Evolutionary conservation across 495 filamentous ascomycete genomes (phyloP), one percentile per base, ranked within the genome.

Genomic region (Penicillium macrosclerotiorum): DNA sequence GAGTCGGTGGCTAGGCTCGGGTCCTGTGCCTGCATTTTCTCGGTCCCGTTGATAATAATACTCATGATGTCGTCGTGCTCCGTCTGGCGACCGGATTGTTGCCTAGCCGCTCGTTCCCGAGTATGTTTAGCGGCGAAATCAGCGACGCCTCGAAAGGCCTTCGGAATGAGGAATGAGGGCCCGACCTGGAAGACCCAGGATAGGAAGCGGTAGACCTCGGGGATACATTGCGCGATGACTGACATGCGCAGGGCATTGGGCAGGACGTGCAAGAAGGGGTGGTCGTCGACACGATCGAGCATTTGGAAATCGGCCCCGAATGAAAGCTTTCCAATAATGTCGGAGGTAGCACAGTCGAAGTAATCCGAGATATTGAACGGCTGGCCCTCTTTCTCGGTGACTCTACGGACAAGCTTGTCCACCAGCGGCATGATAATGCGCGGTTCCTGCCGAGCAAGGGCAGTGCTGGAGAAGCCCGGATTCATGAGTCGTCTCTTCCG

Each of bases 221-320:
- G 37, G 25, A 37, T 38, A 31, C 22, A 42, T 22, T 38, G 43
- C 4, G 37, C 37, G 12, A 42, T 42, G 43, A 47, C 44, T 12
- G 30, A 37, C 29, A 34, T 42, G 22, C 44, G 14, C 19, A 52
- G 17, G 14, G 38, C 27, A 25, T 40, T 52, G 14, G 31, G 30
- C n/a, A 47, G 43, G 16, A 43, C 37, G 14, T 52, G 43, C 30
- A 31, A 45, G 23, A 47, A 47, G 4, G 43, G 43, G 30, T 52
- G 36, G 31, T 42, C 29, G 14, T 42, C 34, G 17, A 42, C 25
- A 14, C 38, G 30, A 34, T 37, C 30, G 19, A 37, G 33, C 43
- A 32, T 47, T 19, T 40, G 32, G 44, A 33, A 47, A 41, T 47
- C 31, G 14, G 49, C 43, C 4, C 49, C 42, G 24, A 40, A 37